Evolutionary conservation across 192 early-diverging fungal genomes (phyloP), one percentile per base, ranked within the genome.

Genomic region (Backusella psychrophila): DNA sequence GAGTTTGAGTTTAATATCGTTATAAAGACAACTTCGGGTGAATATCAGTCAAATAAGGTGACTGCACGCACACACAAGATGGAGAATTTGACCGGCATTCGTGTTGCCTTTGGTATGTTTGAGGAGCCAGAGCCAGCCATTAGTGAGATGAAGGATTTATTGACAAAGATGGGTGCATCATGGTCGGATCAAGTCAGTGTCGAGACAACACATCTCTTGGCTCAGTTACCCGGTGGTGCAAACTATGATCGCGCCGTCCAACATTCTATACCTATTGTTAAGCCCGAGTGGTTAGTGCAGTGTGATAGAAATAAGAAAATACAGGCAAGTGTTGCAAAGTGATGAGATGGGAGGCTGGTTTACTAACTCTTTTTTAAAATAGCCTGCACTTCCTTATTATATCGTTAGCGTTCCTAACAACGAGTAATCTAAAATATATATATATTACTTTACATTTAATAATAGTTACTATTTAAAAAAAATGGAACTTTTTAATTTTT

Each of bases 71-170:
- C 98, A 6, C 98, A 99, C 81, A 87, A 93, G 36, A 85, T 99
- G 82, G 97, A 99, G 56, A 98, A 99, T 80, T 88, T 99, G 38
- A 98, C 95, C n/a, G 98, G 98, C 19, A 96, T 98, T 74, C 89
- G 93, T 76, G 94, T 98, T 29, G 94, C 94, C 79, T 99, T 99
- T 88, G 98, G 98, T 39, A 88, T 87, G 4, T 96, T 97, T 80
- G 75, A 82, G 23, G 93, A 94, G 73, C 85, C 88, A 23, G 91
- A 93, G 42, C 86, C 86, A 12, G 95, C 94, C 26, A 81, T 93
- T 31, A 90, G 90, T 46, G 87, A 90, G 49, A 87, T 99, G 73
- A 93, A 95, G 77, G 90, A 88, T 38, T 77, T 91, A 1, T 71
- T 98, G 36, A 85, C 86, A 41, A 89, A 93, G 63, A 96, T 99